Conservation (phyloP, 2,329 filamentous ascomycete species). For the Calonectria multiphialidica region DNA sequence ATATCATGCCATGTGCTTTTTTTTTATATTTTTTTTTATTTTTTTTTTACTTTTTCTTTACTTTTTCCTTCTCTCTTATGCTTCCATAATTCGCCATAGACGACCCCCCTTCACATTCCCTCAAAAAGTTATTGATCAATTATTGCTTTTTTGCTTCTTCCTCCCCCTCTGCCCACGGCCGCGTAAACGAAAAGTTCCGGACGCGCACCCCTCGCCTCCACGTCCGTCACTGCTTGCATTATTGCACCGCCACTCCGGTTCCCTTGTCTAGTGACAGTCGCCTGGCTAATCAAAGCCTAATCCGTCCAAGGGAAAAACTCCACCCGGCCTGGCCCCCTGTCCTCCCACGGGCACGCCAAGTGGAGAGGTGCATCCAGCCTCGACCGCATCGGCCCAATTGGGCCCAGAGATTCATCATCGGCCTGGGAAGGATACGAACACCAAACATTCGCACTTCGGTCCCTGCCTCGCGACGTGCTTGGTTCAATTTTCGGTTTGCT, state of each 20-base stretch:
- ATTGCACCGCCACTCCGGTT: slow-evolving; percentile 14
- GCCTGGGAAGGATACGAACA: slow-evolving; percentile 13
- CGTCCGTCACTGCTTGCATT: slow-evolving; percentile 1
- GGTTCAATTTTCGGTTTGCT: not conserved
- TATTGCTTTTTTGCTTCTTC: not conserved
- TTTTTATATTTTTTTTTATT: not conserved
- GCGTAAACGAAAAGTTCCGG: slow-evolving; percentile 2
- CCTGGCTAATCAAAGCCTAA: slow-evolving; percentile 16
- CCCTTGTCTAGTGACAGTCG: not conserved
- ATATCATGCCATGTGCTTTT: not conserved
- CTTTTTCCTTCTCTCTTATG: not conserved
- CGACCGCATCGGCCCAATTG: slow-evolving; percentile 21
- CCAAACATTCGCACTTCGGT: not conserved
- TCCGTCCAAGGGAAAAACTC: slow-evolving; percentile 1
- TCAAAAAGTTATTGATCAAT: not conserved
- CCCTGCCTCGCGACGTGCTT: not conserved
- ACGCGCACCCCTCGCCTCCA: slow-evolving; percentile 4
- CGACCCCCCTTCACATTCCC: not conserved
- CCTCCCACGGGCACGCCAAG: slow-evolving; percentile 5
- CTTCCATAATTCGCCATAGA: not conserved
- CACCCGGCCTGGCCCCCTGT: not conserved
- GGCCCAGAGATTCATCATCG: slow-evolving; percentile 11
- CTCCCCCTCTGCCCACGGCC: not conserved
- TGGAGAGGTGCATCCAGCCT: slow-evolving; percentile 5
- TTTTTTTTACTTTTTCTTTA: not conserved